These are phyloP conservation scores for Ilyonectria robusta DNA, from an alignment of 2,329 filamentous ascomycete genomes.

Conservation along the genomic window DNA sequence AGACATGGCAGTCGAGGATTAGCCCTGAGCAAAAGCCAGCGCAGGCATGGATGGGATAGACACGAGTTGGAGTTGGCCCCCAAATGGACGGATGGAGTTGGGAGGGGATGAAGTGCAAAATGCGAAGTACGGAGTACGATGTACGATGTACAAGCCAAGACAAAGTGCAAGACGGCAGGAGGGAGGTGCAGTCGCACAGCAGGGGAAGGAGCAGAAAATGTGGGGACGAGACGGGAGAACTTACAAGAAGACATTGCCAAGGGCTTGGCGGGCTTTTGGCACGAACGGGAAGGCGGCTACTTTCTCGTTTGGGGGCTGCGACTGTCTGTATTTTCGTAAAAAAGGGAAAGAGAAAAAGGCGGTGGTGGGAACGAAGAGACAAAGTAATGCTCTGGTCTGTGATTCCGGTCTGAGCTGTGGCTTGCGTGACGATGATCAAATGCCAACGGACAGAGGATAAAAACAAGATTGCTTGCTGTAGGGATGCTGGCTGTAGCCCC, in stretches of 20 bases:
- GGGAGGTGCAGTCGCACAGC: background rate
- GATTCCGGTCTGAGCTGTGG: background rate
- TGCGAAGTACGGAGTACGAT: background rate
- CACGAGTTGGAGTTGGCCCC: background rate
- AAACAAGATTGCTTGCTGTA: constrained; percentile 7
- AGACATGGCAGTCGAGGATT: constrained; percentile 16
- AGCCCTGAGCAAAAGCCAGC: constrained; percentile 1
- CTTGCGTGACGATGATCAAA: background rate
- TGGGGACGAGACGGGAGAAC: background rate
- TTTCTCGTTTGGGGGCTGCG: too few species aligned
- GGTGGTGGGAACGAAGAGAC: background rate
- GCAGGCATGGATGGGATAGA: background rate
- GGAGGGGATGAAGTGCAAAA: constrained; percentile 1
- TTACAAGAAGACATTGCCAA: constrained; percentile 25
- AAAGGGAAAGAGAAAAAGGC: background rate
- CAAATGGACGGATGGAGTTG: background rate
- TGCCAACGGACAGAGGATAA: background rate
- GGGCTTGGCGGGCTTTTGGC: constrained; percentile 7
- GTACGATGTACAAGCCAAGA: too few species aligned
- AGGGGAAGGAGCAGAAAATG: background rate
- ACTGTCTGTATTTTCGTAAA: background rate
- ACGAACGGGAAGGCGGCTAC: background rate
- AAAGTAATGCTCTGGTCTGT: background rate
- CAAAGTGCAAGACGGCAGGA: background rate
- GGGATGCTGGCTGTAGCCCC: constrained; percentile 2